phyloP scores from a whole-genome alignment of 768 basidiomycete genomes.

The Steccherinum ochraceum region DNA sequence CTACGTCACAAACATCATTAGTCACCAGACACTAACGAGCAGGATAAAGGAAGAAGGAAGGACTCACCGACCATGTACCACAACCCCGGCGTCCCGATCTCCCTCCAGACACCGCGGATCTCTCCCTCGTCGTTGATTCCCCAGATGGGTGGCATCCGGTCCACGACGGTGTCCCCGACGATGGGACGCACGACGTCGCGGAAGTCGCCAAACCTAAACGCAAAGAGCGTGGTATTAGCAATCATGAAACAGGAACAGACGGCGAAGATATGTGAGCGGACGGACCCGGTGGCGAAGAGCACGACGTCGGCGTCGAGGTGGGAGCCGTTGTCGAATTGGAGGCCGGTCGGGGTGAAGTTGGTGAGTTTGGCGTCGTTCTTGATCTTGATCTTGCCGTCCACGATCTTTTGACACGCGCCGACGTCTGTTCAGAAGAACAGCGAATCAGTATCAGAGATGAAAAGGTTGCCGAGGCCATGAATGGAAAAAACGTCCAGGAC shows the following conservation, averaged over 20 bases:
- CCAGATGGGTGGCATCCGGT: conserved; percentile 51
- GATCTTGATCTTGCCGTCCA: conserved; percentile 45
- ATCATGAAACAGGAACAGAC: not conserved
- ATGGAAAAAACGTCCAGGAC: not conserved
- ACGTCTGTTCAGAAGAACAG: conserved; percentile 10
- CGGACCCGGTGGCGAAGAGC: conserved; percentile 21
- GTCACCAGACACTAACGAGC: too few relatives aligned
- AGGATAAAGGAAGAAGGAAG: too few relatives aligned
- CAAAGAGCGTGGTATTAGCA: not conserved
- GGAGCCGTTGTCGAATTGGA: conserved; percentile 18
- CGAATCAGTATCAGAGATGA: not conserved
- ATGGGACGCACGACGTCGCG: conserved; percentile 20
- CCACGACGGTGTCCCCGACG: conserved; percentile 39
- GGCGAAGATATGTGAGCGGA: not conserved
- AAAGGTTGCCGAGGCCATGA: conserved; percentile 7
- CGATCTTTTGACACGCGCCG: conserved; percentile 39
- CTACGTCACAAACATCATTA: conserved; percentile 9
- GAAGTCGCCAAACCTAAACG: conserved; percentile 8
- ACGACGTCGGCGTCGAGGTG: conserved; percentile 22
- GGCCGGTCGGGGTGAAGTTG: conserved; percentile 20
- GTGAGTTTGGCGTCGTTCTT: conserved; percentile 26
- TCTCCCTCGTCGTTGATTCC: conserved; percentile 64
- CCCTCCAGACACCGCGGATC: conserved; percentile 41
- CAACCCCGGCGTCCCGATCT: conserved; percentile 43
- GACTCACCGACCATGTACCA: conserved; percentile 55